These are phyloP conservation scores for Citrus australasica DNA, from an alignment of 345 rosid species.

Conservation along the genomic window DNA sequence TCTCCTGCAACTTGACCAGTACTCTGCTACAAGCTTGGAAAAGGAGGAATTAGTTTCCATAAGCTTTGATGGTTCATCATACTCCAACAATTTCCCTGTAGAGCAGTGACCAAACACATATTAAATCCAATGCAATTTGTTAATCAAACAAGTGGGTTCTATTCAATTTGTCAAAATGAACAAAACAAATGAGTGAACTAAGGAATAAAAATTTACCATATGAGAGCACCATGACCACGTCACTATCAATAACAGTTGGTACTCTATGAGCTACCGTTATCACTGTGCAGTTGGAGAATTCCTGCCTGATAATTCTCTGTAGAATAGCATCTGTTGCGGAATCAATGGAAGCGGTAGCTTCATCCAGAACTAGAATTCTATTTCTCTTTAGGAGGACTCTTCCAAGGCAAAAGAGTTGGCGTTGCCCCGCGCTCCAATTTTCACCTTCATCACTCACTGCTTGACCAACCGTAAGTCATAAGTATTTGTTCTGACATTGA, in stretches of 20 bases:
- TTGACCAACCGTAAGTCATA: background rate
- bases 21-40: slow-evolving; percentile 74
- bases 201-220: slow-evolving; percentile 35
- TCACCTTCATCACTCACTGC: slow-evolving; percentile 81
- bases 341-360: slow-evolving; percentile 74
- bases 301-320: slow-evolving; percentile 62
- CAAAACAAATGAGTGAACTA: background rate
- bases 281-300: slow-evolving; percentile 61
- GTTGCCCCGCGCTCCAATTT: slow-evolving; percentile 80
- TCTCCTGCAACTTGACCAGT: slow-evolving; percentile 65
- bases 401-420: slow-evolving; percentile 76
- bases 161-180: background rate
- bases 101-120: background rate
- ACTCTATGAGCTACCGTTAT: slow-evolving; percentile 77
- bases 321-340: slow-evolving; percentile 66
- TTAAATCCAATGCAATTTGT: background rate
- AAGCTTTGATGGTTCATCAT: slow-evolving; percentile 61
- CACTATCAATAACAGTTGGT: slow-evolving; percentile 70
- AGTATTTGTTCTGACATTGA: background rate
- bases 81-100: slow-evolving; percentile 60
- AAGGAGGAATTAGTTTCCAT: slow-evolving; percentile 66
- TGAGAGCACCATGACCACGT: slow-evolving; percentile 86
- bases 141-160: background rate
- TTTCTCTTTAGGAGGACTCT: slow-evolving; percentile 65
- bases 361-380: slow-evolving; percentile 60